Conservation (phyloP, 345 rosid genomes). For the Rhodomyrtus tomentosa region DNA sequence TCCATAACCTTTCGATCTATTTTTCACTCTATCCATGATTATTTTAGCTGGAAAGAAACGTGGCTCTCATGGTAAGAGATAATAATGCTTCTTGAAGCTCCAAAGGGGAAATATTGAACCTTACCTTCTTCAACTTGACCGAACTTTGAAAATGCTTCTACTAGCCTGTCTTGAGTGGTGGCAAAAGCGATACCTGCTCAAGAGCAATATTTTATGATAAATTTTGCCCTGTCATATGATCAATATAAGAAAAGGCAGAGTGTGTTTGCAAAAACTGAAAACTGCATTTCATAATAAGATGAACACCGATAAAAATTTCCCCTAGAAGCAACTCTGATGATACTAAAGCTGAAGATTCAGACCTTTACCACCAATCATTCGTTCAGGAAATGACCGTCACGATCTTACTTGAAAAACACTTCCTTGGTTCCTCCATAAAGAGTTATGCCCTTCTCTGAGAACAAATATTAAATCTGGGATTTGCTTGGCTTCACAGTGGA, state of each 20-base stretch:
- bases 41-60: slow-evolving; percentile 25
- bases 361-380: neutral
- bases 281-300: neutral
- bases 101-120: neutral
- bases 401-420: neutral
- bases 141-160: slow-evolving; percentile 42
- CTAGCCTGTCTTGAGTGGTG: slow-evolving; percentile 27
- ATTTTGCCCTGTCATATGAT: neutral
- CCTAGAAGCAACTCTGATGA: neutral
- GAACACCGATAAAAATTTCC: neutral
- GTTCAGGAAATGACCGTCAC: neutral
- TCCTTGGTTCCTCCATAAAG: neutral
- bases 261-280: neutral
- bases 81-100: neutral
- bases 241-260: neutral
- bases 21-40: slow-evolving; percentile 20
- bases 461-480: neutral
- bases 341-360: neutral
- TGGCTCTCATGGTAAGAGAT: neutral
- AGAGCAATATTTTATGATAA: neutral
- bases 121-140: slow-evolving; percentile 45
- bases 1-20: slow-evolving; percentile 48
- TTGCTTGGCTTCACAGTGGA: neutral
- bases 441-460: neutral
- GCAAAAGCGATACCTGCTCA: slow-evolving; percentile 39